Evolutionary conservation across 2,329 filamentous ascomycete genomes (phyloP).

Genomic region (Lachnellula cervina): DNA sequence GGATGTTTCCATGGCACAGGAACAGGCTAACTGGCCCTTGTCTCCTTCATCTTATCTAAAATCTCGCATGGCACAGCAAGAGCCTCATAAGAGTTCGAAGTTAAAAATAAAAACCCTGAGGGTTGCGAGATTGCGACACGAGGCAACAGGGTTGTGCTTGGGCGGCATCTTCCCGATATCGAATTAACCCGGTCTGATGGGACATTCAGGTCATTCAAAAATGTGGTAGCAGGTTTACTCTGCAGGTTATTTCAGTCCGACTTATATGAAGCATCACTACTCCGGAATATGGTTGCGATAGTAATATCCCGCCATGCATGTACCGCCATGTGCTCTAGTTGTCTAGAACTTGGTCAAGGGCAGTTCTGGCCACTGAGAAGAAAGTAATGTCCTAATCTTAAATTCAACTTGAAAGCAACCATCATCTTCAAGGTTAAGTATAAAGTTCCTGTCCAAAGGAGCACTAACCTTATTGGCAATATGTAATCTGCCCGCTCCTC

Average conservation of each 20-base stretch:
- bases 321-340: neutral
- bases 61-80: neutral
- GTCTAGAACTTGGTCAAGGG: neutral
- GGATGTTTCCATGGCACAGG: neutral
- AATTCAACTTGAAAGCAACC: neutral
- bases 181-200: neutral
- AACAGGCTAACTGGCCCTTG: neutral
- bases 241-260: too few relatives aligned
- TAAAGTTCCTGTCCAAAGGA: neutral
- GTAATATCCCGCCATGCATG: neutral
- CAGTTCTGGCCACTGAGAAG: too few relatives aligned
- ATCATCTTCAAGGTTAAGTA: neutral
- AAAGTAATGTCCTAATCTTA: too few relatives aligned
- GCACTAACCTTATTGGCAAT: slow-evolving; percentile 1
- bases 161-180: neutral
- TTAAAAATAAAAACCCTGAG: slow-evolving; percentile 7
- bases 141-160: slow-evolving; percentile 5
- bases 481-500: neutral
- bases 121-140: slow-evolving; percentile 13
- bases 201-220: neutral
- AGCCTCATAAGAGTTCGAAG: neutral
- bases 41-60: neutral
- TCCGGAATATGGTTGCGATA: neutral
- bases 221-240: neutral
- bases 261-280: neutral